These are phyloP conservation scores for Hypholoma fasciculare DNA, from an alignment of 768 basidiomycete species.

Conservation along the genomic window DNA sequence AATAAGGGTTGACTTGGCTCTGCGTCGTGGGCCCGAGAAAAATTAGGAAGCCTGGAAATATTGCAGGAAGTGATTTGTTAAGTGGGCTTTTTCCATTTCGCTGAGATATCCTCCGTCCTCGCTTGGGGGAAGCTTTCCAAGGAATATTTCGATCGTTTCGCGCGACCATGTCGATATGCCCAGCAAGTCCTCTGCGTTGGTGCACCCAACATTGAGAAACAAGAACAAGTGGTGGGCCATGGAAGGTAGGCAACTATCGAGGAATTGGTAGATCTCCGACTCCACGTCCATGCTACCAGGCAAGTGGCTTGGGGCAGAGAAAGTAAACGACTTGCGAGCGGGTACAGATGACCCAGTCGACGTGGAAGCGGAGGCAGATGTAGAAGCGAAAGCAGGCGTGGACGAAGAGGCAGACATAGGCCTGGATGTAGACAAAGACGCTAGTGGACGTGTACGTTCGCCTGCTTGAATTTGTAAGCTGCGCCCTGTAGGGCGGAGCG, in stretches of 20 bases:
- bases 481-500: too few species aligned
- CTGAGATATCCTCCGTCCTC: neutral
- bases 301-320: neutral
- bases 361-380: too few species aligned
- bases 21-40: too few species aligned
- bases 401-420: too few species aligned
- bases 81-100: neutral
- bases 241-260: conserved; percentile 6
- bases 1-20: too few species aligned
- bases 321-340: neutral
- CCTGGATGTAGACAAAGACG: too few species aligned
- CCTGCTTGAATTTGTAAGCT: too few species aligned
- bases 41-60: neutral
- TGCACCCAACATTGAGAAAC: conserved; percentile 11
- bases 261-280: conserved; percentile 1
- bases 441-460: too few species aligned
- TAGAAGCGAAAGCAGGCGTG: too few species aligned
- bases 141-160: neutral
- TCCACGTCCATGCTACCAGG: neutral
- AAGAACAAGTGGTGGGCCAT: conserved; percentile 5
- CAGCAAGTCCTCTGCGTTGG: conserved; percentile 1
- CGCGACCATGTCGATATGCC: conserved; percentile 8
- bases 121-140: neutral
- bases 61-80: neutral
- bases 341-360: too few species aligned